Conservation (phyloP, 129 eudicot species). For the Chrysanthemum seticuspe region DNA sequence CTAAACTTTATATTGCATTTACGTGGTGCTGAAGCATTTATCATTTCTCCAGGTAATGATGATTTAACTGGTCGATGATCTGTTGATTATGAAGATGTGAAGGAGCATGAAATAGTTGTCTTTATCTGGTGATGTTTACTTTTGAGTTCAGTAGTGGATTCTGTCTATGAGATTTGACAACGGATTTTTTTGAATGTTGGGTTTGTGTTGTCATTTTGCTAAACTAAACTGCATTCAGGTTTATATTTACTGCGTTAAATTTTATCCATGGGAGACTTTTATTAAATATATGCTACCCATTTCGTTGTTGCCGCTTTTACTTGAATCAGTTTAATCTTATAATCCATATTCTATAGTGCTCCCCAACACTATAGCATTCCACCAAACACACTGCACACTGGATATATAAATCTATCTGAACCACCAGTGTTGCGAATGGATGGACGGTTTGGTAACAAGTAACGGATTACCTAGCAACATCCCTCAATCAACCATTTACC, state of each 20-base stretch:
- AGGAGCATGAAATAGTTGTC: constrained; percentile 2
- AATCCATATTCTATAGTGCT: neutral
- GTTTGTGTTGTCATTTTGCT: constrained; percentile 3
- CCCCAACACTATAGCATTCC: neutral
- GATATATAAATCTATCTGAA: too few relatives aligned
- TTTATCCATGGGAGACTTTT: neutral
- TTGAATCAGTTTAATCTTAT: neutral
- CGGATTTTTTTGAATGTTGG: neutral
- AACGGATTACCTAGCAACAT: too few relatives aligned
- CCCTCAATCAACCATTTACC: too few relatives aligned
- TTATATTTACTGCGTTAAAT: neutral
- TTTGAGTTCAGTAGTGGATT: constrained; percentile 20
- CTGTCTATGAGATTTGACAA: constrained; percentile 2
- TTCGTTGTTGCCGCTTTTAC: neutral
- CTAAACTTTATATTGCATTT: neutral
- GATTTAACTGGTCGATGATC: constrained; percentile 10
- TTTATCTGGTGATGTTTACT: constrained; percentile 6
- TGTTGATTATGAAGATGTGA: neutral
- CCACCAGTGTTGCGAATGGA: too few relatives aligned
- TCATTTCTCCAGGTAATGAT: constrained; percentile 12
- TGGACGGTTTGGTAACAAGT: too few relatives aligned
- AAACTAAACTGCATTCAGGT: constrained; percentile 3
- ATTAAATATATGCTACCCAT: neutral
- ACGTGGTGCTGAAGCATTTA: constrained; percentile 1
- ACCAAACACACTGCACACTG: neutral